phyloP scores from a whole-genome alignment of 75 land plant species.

The Azolla pinnata region DNA sequence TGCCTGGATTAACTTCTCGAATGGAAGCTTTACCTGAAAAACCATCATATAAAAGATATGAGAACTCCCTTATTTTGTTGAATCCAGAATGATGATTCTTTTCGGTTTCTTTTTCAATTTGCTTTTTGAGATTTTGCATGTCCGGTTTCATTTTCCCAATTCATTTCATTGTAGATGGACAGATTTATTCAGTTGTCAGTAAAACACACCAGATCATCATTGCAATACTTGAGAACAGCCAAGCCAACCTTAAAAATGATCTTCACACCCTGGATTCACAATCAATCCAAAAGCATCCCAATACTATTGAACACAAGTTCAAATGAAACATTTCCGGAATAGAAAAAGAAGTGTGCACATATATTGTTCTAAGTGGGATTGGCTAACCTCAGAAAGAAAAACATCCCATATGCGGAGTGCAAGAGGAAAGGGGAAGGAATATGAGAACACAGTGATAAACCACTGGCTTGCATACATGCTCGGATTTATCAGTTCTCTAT shows the following conservation, averaged over 20 bases:
- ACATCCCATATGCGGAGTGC: constrained; percentile 99
- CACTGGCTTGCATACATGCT: constrained; percentile 99
- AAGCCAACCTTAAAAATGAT: constrained; percentile 87
- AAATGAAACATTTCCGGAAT: too few relatives aligned
- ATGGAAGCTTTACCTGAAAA: constrained; percentile 80
- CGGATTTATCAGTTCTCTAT: constrained; percentile 86
- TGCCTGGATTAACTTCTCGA: constrained; percentile 88
- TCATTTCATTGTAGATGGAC: too few relatives aligned
- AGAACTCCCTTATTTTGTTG: too few relatives aligned
- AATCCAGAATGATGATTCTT: too few relatives aligned
- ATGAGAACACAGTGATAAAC: constrained; percentile 99
- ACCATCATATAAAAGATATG: not conserved
- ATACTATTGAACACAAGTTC: not conserved
- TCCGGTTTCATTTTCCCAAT: too few relatives aligned
- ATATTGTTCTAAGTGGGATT: not conserved
- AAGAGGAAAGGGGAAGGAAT: constrained; percentile 89
- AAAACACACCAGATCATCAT: constrained; percentile 96
- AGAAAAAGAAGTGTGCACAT: not conserved
- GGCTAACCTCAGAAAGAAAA: constrained; percentile 84
- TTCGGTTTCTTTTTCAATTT: too few relatives aligned
- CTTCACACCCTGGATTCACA: constrained; percentile 67
- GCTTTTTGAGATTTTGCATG: too few relatives aligned
- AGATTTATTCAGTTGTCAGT: too few relatives aligned
- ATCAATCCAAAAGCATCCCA: not conserved
- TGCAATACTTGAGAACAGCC: constrained; percentile 73